Conservation (phyloP, 768 basidiomycete genomes). For the Mycena floridula region DNA sequence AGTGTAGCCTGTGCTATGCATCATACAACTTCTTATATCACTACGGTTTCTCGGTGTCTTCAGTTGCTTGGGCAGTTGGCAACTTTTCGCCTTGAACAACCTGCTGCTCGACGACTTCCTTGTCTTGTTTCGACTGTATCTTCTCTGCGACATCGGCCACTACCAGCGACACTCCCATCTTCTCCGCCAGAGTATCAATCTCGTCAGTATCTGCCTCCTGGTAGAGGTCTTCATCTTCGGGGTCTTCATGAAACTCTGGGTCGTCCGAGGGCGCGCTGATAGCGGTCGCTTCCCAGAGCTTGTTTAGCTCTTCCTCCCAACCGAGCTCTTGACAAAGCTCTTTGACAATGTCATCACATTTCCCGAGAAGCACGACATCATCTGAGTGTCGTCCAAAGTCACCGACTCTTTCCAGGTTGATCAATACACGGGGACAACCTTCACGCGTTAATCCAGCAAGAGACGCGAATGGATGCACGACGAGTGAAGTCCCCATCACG, state of each 20-base stretch:
- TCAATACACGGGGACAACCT: conserved; percentile 73
- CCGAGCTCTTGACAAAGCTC: conserved; percentile 63
- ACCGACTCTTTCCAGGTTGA: conserved; percentile 84
- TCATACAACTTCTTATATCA: no score
- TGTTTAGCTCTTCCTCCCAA: conserved; percentile 62
- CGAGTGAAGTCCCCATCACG: conserved; percentile 86
- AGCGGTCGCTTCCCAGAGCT: conserved; percentile 48
- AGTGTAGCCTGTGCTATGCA: no score
- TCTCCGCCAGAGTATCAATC: conserved; percentile 26
- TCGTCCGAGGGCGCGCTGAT: conserved; percentile 15
- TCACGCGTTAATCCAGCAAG: conserved; percentile 53
- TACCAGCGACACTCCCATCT: conserved; percentile 24
- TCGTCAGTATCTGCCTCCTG: conserved; percentile 21
- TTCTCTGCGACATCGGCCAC: conserved; percentile 13
- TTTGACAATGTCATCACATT: conserved; percentile 64
- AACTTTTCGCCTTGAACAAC: no score
- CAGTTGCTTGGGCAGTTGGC: no score
- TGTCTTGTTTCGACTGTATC: background rate
- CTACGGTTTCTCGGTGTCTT: no score
- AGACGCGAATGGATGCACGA: conserved; percentile 82
- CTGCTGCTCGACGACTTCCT: no score
- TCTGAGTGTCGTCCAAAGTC: conserved; percentile 45
- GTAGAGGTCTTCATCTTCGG: conserved; percentile 4
- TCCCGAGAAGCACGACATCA: conserved; percentile 61
- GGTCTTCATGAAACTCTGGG: conserved; percentile 12